phyloP scores from a whole-genome alignment of 2,329 filamentous ascomycete species.

The Penicillium corylophilum region DNA sequence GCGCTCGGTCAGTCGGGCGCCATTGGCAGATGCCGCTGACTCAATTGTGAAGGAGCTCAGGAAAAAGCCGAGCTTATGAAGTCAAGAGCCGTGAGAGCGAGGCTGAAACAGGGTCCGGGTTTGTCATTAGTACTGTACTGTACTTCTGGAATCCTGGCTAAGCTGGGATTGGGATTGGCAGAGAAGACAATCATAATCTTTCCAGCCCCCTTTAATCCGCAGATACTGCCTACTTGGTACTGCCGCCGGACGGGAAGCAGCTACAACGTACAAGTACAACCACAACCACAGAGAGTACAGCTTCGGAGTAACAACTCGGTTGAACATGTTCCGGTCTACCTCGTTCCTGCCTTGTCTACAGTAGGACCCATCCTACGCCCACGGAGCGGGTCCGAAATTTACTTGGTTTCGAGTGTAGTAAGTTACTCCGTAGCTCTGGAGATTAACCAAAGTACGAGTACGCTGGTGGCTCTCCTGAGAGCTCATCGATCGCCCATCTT shows the following conservation, averaged over 20 bases:
- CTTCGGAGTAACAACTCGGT: too few species aligned
- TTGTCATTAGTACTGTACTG: not conserved
- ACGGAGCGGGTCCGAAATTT: not conserved
- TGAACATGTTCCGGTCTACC: too few species aligned
- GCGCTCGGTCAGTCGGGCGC: not conserved
- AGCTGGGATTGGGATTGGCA: too few species aligned
- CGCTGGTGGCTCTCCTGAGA: conserved; percentile 9
- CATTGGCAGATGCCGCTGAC: conserved; percentile 12
- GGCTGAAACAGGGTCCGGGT: not conserved
- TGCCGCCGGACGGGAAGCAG: too few species aligned
- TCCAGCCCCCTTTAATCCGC: not conserved
- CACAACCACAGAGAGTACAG: too few species aligned
- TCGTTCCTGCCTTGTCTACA: too few species aligned
- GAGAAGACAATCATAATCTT: not conserved
- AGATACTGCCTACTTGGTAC: too few species aligned
- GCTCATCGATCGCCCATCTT: conserved; percentile 11
- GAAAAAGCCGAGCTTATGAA: too few species aligned
- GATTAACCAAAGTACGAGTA: not conserved
- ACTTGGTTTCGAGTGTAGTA: not conserved
- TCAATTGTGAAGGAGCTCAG: not conserved
- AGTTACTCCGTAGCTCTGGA: not conserved
- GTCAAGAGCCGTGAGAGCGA: not conserved
- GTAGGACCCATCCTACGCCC: not conserved
- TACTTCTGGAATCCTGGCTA: not conserved
- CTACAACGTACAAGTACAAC: not conserved